Evolutionary conservation across 192 early-diverging fungal genomes (phyloP), one percentile per base, ranked within the genome.

Genomic region (Pilaira anomala): DNA sequence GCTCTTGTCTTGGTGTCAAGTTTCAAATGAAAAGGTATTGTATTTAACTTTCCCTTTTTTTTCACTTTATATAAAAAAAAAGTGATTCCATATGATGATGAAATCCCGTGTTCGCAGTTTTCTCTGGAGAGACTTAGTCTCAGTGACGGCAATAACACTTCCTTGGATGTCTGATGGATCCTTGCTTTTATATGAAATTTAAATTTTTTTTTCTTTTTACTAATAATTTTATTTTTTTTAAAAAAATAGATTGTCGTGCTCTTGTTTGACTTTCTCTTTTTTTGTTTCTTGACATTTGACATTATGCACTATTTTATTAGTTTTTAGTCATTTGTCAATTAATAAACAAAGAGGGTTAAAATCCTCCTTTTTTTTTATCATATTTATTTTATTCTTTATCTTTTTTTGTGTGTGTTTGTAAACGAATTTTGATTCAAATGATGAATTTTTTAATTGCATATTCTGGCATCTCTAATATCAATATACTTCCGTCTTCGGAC

Each of bases 141-240:
- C 60, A 36, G 30, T 68, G 66, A 54, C 60, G 58, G 66, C 59
- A 46, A 68, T 46, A 57, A 73, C 64, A 66, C 71, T 73, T 73
- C 71, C 71, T 73, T 73, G 71, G 71, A 73, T 73, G 71, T 73
- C 71, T 73, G 71, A 73, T 73, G 58, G 21, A 50, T 63, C 46
- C 22, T 60, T 33, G 24, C n/a, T n/a, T 25, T 5, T 6, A 41
- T 16, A 0, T 49, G 19, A 48, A 14, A 33, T 9, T 40, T 14
- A 12, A 16, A 45, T 13, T 46, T 19, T 19, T 12, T 56, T 26
- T 50, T 26, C 22, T 57, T 57, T 54, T 36, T 22, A 22, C 7
- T 18, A 21, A 51, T 22, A 54, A 54, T 30, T 30, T 14, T 21
- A 40, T 57, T 57, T 41, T 24, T 42, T 22, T 58, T 58, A 22